Evolutionary conservation across 208 protist genomes (phyloP).

Genomic region (Acanthamoeba healyi): DNA sequence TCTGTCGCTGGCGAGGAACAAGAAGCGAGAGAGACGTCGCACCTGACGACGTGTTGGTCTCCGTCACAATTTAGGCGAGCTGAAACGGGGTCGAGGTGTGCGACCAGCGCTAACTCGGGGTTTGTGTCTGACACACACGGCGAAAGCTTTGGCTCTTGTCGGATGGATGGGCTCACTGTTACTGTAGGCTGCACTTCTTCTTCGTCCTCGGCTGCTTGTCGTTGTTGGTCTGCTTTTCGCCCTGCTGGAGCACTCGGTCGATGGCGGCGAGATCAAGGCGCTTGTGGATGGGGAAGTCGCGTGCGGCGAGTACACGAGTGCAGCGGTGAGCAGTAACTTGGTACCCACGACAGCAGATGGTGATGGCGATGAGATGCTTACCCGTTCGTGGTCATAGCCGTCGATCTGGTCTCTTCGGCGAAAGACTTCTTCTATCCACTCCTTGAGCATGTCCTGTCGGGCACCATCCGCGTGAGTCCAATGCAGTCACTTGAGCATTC

Average conservation of each 20-base stretch:
- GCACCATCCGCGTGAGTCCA: no score
- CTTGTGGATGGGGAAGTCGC: no score
- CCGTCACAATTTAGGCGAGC: no score
- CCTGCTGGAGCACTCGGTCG: neutral
- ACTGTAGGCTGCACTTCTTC: neutral
- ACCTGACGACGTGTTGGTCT: no score
- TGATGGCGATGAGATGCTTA: neutral
- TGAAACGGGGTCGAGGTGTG: no score
- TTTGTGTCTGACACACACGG: no score
- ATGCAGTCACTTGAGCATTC: no score
- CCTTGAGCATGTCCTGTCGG: neutral
- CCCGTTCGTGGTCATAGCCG: conserved; percentile 13
- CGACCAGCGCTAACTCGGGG: no score
- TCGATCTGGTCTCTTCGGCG: neutral
- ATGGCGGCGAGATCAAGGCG: neutral
- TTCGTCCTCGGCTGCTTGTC: neutral
- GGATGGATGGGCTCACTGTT: neutral
- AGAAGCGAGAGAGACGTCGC: no score
- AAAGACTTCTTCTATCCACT: neutral
- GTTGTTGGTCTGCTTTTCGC: neutral
- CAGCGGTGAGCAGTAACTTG: neutral
- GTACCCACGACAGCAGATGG: neutral
- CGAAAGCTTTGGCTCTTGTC: no score
- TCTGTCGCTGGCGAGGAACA: neutral
- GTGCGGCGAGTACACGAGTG: no score